Evolutionary conservation across 2,329 filamentous ascomycete species (phyloP).

Genomic region (Cladosporium sp.): DNA sequence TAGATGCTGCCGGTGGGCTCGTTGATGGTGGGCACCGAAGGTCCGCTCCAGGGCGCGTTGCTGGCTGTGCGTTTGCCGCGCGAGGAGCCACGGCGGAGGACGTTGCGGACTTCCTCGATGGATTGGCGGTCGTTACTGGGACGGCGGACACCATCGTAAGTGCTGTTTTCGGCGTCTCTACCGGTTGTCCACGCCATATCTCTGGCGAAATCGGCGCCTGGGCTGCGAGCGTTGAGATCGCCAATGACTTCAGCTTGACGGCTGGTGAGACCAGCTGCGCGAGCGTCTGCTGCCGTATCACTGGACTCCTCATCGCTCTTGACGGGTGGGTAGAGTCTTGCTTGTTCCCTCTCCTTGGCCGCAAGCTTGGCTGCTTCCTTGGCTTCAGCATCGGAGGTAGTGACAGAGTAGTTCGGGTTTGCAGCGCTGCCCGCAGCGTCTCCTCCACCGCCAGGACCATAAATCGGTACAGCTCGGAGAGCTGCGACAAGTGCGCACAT

Average conservation of each 20-base stretch:
- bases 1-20: conserved; percentile 25
- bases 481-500: conserved; percentile 90
- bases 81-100: conserved; percentile 47
- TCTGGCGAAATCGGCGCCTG: conserved; percentile 45
- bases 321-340: conserved; percentile 61
- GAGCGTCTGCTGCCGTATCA: conserved; percentile 18
- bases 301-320: conserved; percentile 30
- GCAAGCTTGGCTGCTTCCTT: conserved; percentile 59
- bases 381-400: conserved; percentile 70
- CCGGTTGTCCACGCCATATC: conserved; percentile 47
- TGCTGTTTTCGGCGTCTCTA: conserved; percentile 39
- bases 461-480: conserved; percentile 82
- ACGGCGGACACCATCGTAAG: conserved; percentile 32
- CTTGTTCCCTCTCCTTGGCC: conserved; percentile 47
- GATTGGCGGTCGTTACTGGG: conserved; percentile 47
- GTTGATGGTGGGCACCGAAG: conserved; percentile 34
- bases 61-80: conserved; percentile 44
- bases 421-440: conserved; percentile 59
- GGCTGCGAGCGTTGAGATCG: conserved; percentile 45
- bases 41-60: conserved; percentile 22
- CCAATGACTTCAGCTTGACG: conserved; percentile 42
- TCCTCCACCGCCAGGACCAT: conserved; percentile 72
- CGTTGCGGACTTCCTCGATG: conserved; percentile 48
- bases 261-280: conserved; percentile 29
- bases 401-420: conserved; percentile 82